Percentiles rank a stretch among this genome's conserved stretches.
Evolutionary conservation across 495 filamentous ascomycete genomes (phyloP).

Genomic region (Trichocladium uniseriatum): DNA sequence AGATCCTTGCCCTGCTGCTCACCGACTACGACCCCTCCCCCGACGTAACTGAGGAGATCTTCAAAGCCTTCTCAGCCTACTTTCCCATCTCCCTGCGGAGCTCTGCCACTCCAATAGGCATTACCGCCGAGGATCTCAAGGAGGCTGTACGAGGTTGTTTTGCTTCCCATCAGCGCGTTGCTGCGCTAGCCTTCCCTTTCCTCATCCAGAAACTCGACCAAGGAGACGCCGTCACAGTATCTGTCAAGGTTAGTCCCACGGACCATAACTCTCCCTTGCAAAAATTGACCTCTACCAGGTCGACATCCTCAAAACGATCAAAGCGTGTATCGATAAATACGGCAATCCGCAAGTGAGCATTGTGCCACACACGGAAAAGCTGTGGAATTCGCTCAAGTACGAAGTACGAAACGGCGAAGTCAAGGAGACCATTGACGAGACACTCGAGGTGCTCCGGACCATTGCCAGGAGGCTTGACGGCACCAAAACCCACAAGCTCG

Average conservation of each 20-base stretch:
- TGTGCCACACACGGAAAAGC: constrained; percentile 32
- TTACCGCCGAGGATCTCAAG: constrained; percentile 43
- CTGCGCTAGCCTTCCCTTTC: constrained; percentile 33
- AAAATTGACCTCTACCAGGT: constrained; percentile 17
- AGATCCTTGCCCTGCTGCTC: constrained; percentile 30
- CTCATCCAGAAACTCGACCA: constrained; percentile 43
- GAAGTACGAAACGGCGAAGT: constrained; percentile 49
- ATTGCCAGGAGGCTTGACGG: constrained; percentile 33
- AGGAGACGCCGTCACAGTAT: constrained; percentile 39
- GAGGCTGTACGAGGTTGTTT: constrained; percentile 39
- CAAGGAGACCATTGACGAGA: constrained; percentile 39
- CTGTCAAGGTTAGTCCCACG: constrained; percentile 32
- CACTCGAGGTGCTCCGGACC: constrained; percentile 37
- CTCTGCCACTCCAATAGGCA: constrained; percentile 32
- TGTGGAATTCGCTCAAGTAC: constrained; percentile 49
- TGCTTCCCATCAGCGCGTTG: constrained; percentile 32
- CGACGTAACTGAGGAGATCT: constrained; percentile 36
- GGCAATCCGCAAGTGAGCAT: constrained; percentile 31
- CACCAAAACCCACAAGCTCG: constrained; percentile 25
- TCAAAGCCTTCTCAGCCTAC: constrained; percentile 41
- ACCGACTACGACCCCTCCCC: constrained; percentile 31
- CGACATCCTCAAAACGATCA: constrained; percentile 43
- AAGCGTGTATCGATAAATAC: constrained; percentile 37
- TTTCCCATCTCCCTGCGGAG: constrained; percentile 44
- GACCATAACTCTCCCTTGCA: background rate